Evolutionary conservation across 495 filamentous ascomycete species (phyloP).

Genomic region (Cercophora sp.): DNA sequence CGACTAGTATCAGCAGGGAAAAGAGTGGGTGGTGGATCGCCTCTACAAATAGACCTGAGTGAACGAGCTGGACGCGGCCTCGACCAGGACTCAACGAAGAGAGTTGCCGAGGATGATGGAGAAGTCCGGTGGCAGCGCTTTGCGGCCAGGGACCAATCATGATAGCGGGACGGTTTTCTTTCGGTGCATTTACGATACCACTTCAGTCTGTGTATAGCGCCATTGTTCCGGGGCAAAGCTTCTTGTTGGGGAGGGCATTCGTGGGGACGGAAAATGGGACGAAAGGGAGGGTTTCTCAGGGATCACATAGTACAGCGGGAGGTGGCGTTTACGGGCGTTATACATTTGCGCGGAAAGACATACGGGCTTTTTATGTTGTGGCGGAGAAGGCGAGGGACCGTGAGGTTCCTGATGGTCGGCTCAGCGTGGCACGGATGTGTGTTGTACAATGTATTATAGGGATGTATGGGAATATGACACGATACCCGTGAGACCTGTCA

Average conservation of each 20-base stretch:
- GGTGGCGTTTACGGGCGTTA: no score
- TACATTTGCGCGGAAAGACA: no score
- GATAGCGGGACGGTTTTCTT: background rate
- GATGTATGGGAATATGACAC: no score
- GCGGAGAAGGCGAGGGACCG: no score
- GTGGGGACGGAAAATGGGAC: background rate
- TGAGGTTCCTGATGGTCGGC: no score
- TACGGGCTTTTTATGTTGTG: no score
- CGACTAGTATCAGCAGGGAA: slow-evolving; percentile 15
- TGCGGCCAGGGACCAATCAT: background rate
- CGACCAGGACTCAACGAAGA: background rate
- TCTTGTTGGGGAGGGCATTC: background rate
- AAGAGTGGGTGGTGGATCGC: slow-evolving; percentile 21
- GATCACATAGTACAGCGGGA: no score
- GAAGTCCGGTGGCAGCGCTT: background rate
- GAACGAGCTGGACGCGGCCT: no score
- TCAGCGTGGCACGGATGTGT: no score
- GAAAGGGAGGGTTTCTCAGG: background rate
- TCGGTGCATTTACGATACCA: slow-evolving; percentile 1
- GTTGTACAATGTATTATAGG: no score
- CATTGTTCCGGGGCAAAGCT: background rate
- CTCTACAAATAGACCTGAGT: slow-evolving; percentile 11
- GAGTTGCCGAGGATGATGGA: background rate
- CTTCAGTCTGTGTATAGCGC: slow-evolving; percentile 2
- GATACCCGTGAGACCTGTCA: no score